Evolutionary conservation across 2,329 filamentous ascomycete genomes (phyloP), one percentile per base, ranked within the genome.

Genomic region (Nannizzia gypsea): DNA sequence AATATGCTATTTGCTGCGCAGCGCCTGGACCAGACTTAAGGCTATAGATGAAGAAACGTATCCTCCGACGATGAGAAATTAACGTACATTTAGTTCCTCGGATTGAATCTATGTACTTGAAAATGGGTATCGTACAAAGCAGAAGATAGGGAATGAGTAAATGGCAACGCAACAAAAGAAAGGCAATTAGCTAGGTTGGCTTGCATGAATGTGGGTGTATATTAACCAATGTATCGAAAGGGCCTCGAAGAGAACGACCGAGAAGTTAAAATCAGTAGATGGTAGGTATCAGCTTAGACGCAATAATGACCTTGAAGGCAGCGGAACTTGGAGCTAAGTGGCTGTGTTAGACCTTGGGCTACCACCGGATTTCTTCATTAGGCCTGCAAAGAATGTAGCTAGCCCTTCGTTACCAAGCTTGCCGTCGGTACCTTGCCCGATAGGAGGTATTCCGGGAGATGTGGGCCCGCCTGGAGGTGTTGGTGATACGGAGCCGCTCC

Each of bases 381-480:
- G 71, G 9, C 78, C 78, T 11, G 78, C 79, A 66, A 85, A 85
- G 70, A 85, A 85, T 60, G 77, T 80, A 56, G 81, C 81, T 61
- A 85, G 70, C 34, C 79, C 78, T 69, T 84, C 81, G 56, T 83
- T 81, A 63, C 84, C 80, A n/a, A 75, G 74, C 68, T 81, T 81
- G 17, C 74, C 76, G 54, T 74, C 73, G 3, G 74, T 71, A 2
- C 67, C 31, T 58, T 52, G 58, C 13, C 62, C 56, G 2, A 68
- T 61, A 22, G 71, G 66, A 11, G 67, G 68, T 15, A 61, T 59
- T 17, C 60, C 60, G 34, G 65, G 55, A 54, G 63, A 60, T 22
- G 56, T 42, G 11, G 26, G 38, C 46, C 61, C 26, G 56, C 64
- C 67, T 46, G 69, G 67, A 6, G 67, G 64, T 60, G 67, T 67